A percentile compares a stretch with the other conserved stretches of the same genome.
Evolutionary conservation across 352 stramenopile genomes (phyloP).

Genomic region (Globisporangium cystogenes): DNA sequence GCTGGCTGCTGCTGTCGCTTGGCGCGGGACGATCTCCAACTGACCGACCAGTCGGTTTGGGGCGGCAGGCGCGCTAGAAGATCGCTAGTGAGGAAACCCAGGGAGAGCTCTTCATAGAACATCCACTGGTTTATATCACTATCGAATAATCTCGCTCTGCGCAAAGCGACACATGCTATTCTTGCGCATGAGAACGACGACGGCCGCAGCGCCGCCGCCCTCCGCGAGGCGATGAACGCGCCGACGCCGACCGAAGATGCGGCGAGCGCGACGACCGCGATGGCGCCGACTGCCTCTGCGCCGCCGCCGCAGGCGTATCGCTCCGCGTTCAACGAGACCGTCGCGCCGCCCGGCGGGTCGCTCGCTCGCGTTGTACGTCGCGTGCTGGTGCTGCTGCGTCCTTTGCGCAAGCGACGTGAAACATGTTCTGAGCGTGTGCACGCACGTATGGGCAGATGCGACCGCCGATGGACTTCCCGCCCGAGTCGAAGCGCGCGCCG

Average conservation of each 20-base stretch:
- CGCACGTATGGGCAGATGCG: slow-evolving; percentile 27
- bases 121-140: background rate
- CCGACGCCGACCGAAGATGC: background rate
- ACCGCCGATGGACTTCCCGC: slow-evolving; percentile 49
- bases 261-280: background rate
- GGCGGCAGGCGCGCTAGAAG: no score
- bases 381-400: background rate
- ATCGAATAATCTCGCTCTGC: no score
- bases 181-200: no score
- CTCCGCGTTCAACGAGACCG: slow-evolving; percentile 49
- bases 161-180: no score
- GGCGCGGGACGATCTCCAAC: background rate
- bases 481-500: slow-evolving; percentile 71
- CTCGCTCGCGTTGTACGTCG: slow-evolving; percentile 29
- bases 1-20: background rate
- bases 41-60: background rate
- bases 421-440: background rate
- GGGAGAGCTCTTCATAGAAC: background rate
- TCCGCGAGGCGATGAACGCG: background rate
- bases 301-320: slow-evolving; percentile 31
- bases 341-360: slow-evolving; percentile 32
- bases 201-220: no score
- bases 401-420: no score
- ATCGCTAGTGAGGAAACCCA: background rate
- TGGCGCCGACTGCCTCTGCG: no score